Evolutionary conservation across 768 basidiomycete genomes (phyloP).

Genomic region (Xerocomus brunneocitrinus): DNA sequence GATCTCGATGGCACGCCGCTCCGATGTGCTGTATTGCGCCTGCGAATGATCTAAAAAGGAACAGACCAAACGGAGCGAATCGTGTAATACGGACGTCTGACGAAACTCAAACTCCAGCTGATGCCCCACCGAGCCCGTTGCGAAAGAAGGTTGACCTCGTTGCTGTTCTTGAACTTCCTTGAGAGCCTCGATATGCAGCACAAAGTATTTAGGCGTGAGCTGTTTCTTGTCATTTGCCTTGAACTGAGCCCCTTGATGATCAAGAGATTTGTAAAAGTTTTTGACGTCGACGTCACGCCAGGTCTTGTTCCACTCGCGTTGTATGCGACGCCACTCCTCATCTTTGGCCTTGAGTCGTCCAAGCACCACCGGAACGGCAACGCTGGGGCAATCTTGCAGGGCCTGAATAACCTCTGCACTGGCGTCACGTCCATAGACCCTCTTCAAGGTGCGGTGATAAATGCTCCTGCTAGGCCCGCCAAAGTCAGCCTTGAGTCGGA

Average conservation of each 20-base stretch:
- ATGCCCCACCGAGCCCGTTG: slow-evolving; percentile 47
- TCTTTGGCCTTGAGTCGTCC: slow-evolving; percentile 87
- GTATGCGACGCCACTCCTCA: slow-evolving; percentile 93
- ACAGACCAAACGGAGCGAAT: slow-evolving; percentile 85
- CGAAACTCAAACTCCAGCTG: slow-evolving; percentile 79
- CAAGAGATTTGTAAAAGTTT: slow-evolving; percentile 97
- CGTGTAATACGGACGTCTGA: slow-evolving; percentile 78
- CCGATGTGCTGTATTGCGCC: slow-evolving; percentile 64
- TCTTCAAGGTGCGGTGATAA: slow-evolving; percentile 91
- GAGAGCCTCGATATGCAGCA: slow-evolving; percentile 69
- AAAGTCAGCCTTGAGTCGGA: slow-evolving; percentile 81
- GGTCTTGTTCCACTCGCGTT: slow-evolving; percentile 93
- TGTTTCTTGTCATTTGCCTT: slow-evolving; percentile 94
- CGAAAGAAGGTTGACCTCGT: slow-evolving; percentile 34
- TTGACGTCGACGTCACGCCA: slow-evolving; percentile 97
- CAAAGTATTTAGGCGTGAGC: slow-evolving; percentile 80
- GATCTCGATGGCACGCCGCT: slow-evolving; percentile 78
- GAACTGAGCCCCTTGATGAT: slow-evolving; percentile 93
- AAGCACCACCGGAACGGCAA: slow-evolving; percentile 89
- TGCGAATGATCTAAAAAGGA: slow-evolving; percentile 88
- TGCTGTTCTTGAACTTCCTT: slow-evolving; percentile 54
- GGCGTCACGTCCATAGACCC: slow-evolving; percentile 82
- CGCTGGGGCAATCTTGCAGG: slow-evolving; percentile 85
- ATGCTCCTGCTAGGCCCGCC: slow-evolving; percentile 85
- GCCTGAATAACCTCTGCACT: slow-evolving; percentile 76